Evolutionary conservation across 768 basidiomycete species (phyloP).

Genomic region (Phylloporus sp.): DNA sequence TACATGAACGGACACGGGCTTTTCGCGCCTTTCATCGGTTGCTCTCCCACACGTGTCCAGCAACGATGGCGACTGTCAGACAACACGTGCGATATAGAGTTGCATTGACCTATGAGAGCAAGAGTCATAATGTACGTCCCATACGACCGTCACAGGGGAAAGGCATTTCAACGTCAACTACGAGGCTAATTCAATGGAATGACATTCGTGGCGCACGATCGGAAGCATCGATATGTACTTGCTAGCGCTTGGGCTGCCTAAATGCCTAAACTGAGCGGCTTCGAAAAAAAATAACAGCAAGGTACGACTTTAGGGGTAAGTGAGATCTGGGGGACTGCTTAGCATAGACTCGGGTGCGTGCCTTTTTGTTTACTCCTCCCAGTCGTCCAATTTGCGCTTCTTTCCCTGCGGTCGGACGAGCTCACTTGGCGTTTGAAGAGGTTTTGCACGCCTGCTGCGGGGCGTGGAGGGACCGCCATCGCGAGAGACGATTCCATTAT

Average conservation of each 20-base stretch:
- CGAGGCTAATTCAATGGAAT: slow-evolving; percentile 3
- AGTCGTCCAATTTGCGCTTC: slow-evolving; percentile 22
- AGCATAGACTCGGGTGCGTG: not conserved
- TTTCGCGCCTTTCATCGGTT: not conserved
- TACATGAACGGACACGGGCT: not conserved
- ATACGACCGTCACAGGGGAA: too few species aligned
- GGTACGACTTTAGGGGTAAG: not conserved
- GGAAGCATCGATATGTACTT: not conserved
- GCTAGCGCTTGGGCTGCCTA: not conserved
- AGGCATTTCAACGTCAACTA: too few species aligned
- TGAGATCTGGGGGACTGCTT: not conserved
- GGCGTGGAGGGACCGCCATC: not conserved
- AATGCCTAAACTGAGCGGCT: too few species aligned
- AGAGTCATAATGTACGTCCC: not conserved
- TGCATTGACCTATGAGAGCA: not conserved
- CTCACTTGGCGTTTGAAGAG: not conserved
- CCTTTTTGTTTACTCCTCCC: slow-evolving; percentile 4
- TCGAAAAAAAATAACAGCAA: too few species aligned
- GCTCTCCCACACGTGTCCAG: slow-evolving; percentile 4
- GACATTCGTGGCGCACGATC: not conserved
- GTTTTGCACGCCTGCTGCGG: not conserved
- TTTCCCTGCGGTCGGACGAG: slow-evolving; percentile 9
- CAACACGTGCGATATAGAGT: not conserved
- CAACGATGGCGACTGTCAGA: too few species aligned
- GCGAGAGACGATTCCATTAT: not conserved